Percentiles rank a stretch among this genome's conserved stretches.
These are phyloP conservation scores for Mycena indigotica DNA, from an alignment of 768 basidiomycete genomes.

Conservation along the genomic window DNA sequence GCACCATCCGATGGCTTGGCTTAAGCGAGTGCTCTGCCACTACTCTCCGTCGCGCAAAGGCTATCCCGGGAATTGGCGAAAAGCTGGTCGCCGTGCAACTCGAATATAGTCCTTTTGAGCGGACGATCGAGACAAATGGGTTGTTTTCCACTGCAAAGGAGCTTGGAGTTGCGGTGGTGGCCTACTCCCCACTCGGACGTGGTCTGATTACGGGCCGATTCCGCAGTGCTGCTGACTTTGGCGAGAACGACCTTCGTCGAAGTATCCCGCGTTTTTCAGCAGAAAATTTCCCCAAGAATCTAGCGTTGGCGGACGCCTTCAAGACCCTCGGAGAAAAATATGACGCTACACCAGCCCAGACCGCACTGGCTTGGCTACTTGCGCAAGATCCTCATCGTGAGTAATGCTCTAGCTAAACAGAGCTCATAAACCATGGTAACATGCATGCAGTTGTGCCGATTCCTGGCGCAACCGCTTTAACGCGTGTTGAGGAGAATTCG, in stretches of 20 bases:
- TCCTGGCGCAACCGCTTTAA: constrained; percentile 33
- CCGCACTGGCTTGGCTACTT: constrained; percentile 24
- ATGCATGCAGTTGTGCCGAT: constrained; percentile 33
- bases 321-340: constrained; percentile 33
- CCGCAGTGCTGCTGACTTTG: constrained; percentile 27
- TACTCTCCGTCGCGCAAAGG: constrained; percentile 31
- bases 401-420: background rate
- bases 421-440: background rate
- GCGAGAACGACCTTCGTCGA: constrained; percentile 30
- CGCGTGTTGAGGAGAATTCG: constrained; percentile 40
- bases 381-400: constrained; percentile 15
- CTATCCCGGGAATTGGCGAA: constrained; percentile 27
- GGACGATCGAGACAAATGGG: constrained; percentile 21
- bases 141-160: constrained; percentile 28
- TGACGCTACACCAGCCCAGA: constrained; percentile 27
- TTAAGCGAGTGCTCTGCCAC: constrained; percentile 32
- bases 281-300: constrained; percentile 38
- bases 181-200: constrained; percentile 36
- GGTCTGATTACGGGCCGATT: constrained; percentile 35
- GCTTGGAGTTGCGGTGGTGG: constrained; percentile 32
- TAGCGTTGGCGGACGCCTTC: constrained; percentile 37
- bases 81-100: constrained; percentile 28
- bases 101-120: constrained; percentile 30
- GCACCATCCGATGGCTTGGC: constrained; percentile 35
- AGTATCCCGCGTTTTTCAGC: constrained; percentile 32